Conservation (phyloP, 2,329 filamentous ascomycete species). For the Hansfordia pulvinata region DNA sequence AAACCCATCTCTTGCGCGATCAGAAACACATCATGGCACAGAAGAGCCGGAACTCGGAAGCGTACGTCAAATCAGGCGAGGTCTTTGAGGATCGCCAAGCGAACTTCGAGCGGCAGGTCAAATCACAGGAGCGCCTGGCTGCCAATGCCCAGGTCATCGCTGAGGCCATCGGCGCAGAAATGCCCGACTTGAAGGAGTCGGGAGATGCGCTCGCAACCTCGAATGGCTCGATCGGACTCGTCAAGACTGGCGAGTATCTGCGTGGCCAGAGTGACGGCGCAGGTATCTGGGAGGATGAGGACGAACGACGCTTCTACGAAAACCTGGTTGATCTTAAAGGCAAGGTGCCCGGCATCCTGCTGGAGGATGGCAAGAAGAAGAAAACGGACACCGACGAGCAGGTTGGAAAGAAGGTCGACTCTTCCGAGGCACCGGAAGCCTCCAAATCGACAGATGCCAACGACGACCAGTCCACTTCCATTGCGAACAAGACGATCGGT, state of each 20-base stretch:
- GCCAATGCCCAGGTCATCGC: constrained; percentile 84
- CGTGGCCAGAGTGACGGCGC: constrained; percentile 80
- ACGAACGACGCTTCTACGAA: constrained; percentile 95
- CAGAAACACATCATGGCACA: constrained; percentile 81
- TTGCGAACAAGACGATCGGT: constrained; percentile 94
- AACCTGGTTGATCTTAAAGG: constrained; percentile 91
- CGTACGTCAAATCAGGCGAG: constrained; percentile 95
- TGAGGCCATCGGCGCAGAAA: constrained; percentile 76
- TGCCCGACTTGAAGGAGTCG: constrained; percentile 84
- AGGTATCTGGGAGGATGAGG: constrained; percentile 97
- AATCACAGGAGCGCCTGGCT: constrained; percentile 80
- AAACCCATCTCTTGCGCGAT: constrained; percentile 74
- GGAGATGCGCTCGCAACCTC: constrained; percentile 52
- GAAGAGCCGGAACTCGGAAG: constrained; percentile 88
- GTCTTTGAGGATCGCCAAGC: constrained; percentile 95
- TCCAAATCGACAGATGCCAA: constrained; percentile 35
- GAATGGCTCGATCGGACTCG: constrained; percentile 74
- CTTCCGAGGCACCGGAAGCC: constrained; percentile 30
- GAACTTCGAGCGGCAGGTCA: constrained; percentile 88
- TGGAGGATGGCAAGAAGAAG: constrained; percentile 93
- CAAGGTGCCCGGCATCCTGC: constrained; percentile 82
- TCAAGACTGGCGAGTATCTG: constrained; percentile 88
- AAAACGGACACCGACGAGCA: constrained; percentile 72
- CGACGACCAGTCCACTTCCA: constrained; percentile 84
- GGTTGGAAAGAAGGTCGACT: constrained; percentile 61